Evolutionary conservation across 1,284 basidiomycete species (phyloP).

Genomic region (Ganoderma leucocontextum): DNA sequence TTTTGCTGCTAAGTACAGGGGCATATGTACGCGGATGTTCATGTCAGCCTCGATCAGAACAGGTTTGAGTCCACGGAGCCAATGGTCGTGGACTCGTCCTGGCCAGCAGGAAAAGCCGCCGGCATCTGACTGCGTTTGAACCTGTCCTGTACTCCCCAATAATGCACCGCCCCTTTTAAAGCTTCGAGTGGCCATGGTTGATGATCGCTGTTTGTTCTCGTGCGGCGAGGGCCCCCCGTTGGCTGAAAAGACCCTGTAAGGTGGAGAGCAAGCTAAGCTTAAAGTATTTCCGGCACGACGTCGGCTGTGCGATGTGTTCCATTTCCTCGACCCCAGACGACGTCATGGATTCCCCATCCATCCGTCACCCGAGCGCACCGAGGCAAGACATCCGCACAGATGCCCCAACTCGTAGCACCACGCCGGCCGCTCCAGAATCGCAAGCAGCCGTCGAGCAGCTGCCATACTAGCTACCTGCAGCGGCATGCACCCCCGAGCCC

Average conservation of each 20-base stretch:
- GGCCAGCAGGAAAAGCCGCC: background rate
- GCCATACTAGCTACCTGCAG: background rate
- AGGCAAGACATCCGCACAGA: background rate
- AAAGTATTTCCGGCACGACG: background rate
- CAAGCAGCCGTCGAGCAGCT: background rate
- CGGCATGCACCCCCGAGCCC: background rate
- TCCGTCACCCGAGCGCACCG: slow-evolving; percentile 1
- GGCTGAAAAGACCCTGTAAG: background rate
- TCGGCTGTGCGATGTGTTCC: background rate
- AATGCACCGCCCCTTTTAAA: no score
- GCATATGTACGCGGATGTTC: background rate
- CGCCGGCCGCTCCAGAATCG: slow-evolving; percentile 1
- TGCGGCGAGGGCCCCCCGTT: background rate
- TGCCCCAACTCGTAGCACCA: background rate
- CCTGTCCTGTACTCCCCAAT: no score
- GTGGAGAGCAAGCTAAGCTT: background rate
- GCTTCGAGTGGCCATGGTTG: background rate
- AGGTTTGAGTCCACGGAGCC: background rate
- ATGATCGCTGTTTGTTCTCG: background rate
- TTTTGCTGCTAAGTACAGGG: background rate
- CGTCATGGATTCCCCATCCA: background rate
- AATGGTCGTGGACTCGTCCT: background rate
- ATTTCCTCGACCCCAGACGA: background rate
- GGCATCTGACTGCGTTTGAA: no score
- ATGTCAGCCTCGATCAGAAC: background rate